Percentiles rank a stretch among this genome's conserved stretches.
phyloP scores from a whole-genome alignment of 345 rosid genomes.

The Citrus inodora region DNA sequence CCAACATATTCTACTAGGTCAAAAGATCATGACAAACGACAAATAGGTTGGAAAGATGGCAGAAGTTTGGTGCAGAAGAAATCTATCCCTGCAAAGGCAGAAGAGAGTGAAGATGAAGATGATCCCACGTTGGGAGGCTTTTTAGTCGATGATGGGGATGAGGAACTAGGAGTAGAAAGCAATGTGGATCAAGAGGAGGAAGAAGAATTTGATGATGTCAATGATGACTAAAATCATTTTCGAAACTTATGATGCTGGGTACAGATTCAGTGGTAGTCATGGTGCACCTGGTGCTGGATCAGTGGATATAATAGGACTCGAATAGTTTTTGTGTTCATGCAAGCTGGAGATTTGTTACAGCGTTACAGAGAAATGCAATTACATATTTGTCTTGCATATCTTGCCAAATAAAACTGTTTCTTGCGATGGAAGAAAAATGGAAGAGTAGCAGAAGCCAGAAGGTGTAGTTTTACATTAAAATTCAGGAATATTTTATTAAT shows the following conservation, averaged over 20 bases:
- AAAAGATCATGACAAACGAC: constrained; percentile 22
- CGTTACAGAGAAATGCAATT: neutral
- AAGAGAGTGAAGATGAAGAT: constrained; percentile 37
- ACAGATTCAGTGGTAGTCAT: neutral
- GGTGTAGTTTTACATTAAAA: neutral
- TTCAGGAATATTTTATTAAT: no score
- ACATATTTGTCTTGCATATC: neutral
- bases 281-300: neutral
- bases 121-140: constrained; percentile 75
- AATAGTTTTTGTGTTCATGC: neutral
- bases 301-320: neutral
- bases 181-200: constrained; percentile 26
- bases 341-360: neutral
- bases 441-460: neutral
- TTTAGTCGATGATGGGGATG: constrained; percentile 56
- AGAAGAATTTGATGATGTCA: constrained; percentile 21
- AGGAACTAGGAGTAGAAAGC: constrained; percentile 22
- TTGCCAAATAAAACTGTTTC: neutral
- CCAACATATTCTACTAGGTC: constrained; percentile 57
- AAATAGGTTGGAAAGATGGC: constrained; percentile 16
- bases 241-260: neutral
- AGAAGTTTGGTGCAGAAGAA: constrained; percentile 11
- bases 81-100: constrained; percentile 18
- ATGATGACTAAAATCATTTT: constrained; percentile 2
- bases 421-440: neutral